A percentile compares a stretch with the other conserved stretches of the same genome.
Evolutionary conservation across 306 rosid species (phyloP).

Genomic region (Vicia sativa): DNA sequence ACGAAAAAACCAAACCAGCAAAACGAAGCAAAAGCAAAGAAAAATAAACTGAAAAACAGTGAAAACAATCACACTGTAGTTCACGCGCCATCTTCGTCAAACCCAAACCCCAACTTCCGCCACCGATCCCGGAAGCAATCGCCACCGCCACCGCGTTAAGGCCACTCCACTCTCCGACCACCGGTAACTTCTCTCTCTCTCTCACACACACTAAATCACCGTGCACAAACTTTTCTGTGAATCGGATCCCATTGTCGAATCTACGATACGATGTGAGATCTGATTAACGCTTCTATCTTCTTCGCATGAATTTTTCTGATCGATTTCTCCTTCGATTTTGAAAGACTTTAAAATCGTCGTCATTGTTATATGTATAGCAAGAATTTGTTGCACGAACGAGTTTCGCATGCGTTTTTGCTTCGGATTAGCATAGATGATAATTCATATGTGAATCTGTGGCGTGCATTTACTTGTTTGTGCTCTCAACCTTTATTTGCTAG

Average conservation of each 20-base stretch:
- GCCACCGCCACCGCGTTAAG: background rate
- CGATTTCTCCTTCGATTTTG: constrained; percentile 9
- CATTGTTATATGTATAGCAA: background rate
- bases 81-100: constrained; percentile 14
- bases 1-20: background rate
- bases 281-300: background rate
- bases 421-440: background rate
- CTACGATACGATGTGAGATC: constrained; percentile 30
- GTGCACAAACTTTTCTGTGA: background rate
- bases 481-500: background rate
- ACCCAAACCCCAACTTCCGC: background rate
- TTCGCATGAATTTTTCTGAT: background rate
- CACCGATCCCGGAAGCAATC: constrained; percentile 7
- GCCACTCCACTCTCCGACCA: background rate
- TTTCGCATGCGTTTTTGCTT: background rate
- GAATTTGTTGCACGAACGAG: background rate
- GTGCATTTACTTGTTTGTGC: constrained; percentile 1
- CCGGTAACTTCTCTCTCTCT: constrained; percentile 34
- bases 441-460: background rate
- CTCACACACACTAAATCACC: background rate
- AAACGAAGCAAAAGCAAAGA: background rate
- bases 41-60: constrained; percentile 32
- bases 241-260: constrained; percentile 29
- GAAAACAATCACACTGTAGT: constrained; percentile 22
- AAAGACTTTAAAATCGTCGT: background rate